A percentile compares a stretch with the other conserved stretches of the same genome.
Conservation (phyloP, 2,329 filamentous ascomycete species). For the Neofusicoccum laricinum region DNA sequence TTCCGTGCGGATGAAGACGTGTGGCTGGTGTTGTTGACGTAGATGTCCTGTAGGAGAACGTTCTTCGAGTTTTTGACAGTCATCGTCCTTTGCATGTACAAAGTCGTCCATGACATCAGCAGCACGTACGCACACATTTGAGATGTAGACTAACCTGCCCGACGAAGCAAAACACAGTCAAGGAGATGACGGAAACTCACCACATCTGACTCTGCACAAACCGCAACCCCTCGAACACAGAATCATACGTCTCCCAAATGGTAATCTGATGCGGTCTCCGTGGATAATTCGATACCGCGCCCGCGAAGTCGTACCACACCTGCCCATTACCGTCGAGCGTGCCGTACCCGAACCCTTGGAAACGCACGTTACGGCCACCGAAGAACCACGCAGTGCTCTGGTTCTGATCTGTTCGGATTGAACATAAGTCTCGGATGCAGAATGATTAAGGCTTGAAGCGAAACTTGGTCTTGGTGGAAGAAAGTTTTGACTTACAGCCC, state of each 20-base stretch:
- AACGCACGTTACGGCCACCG: background rate
- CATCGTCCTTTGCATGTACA: constrained; percentile 35
- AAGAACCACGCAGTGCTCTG: constrained; percentile 55
- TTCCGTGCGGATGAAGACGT: constrained; percentile 17
- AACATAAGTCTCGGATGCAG: too few species aligned
- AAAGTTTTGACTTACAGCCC: constrained; percentile 29
- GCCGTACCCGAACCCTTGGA: constrained; percentile 30
- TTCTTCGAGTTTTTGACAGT: constrained; percentile 50
- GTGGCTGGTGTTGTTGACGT: constrained; percentile 50
- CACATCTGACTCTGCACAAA: constrained; percentile 62
- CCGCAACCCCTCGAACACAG: constrained; percentile 46
- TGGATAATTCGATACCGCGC: constrained; percentile 26
- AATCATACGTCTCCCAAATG: constrained; percentile 49
- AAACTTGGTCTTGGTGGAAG: too few species aligned
- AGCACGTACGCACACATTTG: too few species aligned
- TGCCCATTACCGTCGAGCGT: constrained; percentile 60
- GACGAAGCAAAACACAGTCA: too few species aligned
- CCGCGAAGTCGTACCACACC: constrained; percentile 56
- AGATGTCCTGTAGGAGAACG: constrained; percentile 50
- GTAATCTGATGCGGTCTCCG: constrained; percentile 53
- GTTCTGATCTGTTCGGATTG: constrained; percentile 43
- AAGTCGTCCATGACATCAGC: too few species aligned
- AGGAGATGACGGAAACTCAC: constrained; percentile 19
- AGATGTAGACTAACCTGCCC: too few species aligned
- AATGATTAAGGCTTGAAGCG: too few species aligned